Conservation (phyloP, 192 early-diverging fungal species). For the Obelidium mucronatum region DNA sequence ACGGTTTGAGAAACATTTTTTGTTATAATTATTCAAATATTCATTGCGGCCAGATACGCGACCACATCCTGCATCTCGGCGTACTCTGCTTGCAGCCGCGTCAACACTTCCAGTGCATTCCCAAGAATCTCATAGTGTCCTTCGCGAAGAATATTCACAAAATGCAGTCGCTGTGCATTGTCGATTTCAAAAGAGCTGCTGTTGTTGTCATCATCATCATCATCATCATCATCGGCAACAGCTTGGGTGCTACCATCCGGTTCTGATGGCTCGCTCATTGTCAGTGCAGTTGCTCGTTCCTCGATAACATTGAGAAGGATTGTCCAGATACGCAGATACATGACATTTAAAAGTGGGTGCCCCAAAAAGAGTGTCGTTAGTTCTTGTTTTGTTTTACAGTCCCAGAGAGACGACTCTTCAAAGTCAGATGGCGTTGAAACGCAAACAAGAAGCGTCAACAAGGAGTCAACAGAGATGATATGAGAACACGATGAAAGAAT, state of each 20-base stretch:
- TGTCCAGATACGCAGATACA: conserved; percentile 18
- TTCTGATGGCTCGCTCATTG: neutral
- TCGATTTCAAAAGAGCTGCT: neutral
- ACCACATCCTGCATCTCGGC: conserved; percentile 33
- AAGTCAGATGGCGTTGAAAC: neutral
- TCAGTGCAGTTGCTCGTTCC: neutral
- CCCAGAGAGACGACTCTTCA: neutral
- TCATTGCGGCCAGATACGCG: conserved; percentile 40
- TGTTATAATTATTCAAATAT: neutral
- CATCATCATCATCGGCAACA: neutral
- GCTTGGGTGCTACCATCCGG: neutral
- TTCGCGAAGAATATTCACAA: conserved; percentile 31
- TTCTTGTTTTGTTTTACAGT: neutral
- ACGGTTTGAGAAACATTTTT: neutral
- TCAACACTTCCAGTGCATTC: conserved; percentile 26
- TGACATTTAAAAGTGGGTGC: neutral
- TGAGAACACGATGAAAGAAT: neutral
- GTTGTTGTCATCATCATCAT: conserved; percentile 13
- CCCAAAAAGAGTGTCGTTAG: neutral
- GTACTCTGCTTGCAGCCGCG: conserved; percentile 39
- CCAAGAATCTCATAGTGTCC: conserved; percentile 32
- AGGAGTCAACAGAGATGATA: conserved; percentile 5
- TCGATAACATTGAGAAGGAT: conserved; percentile 9
- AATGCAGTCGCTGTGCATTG: neutral
- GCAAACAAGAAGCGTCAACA: conserved; percentile 10